These are phyloP conservation scores for Lasiosphaeriaceae sp. DNA, from an alignment of 495 filamentous ascomycete genomes.

Conservation along the genomic window DNA sequence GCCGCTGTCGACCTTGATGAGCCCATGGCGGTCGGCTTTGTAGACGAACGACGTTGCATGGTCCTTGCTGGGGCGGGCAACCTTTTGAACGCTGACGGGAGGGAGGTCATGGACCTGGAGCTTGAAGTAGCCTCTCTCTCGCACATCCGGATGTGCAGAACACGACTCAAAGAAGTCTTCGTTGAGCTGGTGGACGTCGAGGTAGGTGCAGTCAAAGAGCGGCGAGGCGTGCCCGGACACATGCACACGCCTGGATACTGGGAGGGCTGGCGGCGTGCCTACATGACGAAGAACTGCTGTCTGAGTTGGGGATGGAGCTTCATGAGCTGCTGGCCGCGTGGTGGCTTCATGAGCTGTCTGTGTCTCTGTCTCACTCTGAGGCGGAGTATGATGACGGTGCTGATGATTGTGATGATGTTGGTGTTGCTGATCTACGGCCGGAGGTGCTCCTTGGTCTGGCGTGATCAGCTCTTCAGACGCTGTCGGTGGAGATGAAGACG, in stretches of 20 bases:
- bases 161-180: constrained; percentile 28
- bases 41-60: constrained; percentile 30
- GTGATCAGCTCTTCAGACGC: too few relatives aligned
- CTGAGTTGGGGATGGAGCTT: too few relatives aligned
- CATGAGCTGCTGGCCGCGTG: too few relatives aligned
- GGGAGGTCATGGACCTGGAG: constrained; percentile 26
- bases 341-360: too few relatives aligned
- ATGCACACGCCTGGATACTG: not conserved
- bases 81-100: constrained; percentile 15
- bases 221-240: constrained; percentile 16
- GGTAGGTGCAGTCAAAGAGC: constrained; percentile 28
- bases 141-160: constrained; percentile 25
- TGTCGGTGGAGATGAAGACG: too few relatives aligned
- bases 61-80: constrained; percentile 20
- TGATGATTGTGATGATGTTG: too few relatives aligned
- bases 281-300: too few relatives aligned
- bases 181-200: constrained; percentile 26
- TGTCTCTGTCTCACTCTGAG: too few relatives aligned
- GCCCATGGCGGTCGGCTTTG: constrained; percentile 18
- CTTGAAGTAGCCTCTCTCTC: constrained; percentile 30
- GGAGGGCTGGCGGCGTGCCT: too few relatives aligned
- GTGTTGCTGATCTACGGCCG: too few relatives aligned
- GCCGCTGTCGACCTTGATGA: constrained; percentile 30
- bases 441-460: too few relatives aligned
- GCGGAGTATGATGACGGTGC: too few relatives aligned